phyloP scores from a whole-genome alignment of 495 filamentous ascomycete genomes.

The Penicillium pulvis region DNA sequence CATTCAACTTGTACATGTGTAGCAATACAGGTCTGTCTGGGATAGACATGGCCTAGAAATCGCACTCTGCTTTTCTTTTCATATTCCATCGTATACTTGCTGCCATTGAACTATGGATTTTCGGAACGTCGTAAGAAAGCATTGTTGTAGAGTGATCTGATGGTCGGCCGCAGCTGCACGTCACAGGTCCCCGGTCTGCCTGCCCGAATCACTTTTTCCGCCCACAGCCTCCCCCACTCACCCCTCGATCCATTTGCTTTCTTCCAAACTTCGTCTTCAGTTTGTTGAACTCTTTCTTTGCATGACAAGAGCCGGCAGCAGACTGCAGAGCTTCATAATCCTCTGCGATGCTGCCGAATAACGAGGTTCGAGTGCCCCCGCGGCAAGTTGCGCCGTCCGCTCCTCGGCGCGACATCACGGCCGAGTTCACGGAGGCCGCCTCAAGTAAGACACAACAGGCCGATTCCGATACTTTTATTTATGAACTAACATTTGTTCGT shows the following conservation, averaged over 20 bases:
- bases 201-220: conserved; percentile 32
- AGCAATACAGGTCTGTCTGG: conserved; percentile 41
- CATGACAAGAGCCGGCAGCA: conserved; percentile 31
- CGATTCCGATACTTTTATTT: not conserved
- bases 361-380: conserved; percentile 38
- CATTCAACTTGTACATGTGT: conserved; percentile 46
- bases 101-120: conserved; percentile 3
- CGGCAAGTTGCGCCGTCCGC: conserved; percentile 47
- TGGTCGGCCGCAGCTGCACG: conserved; percentile 24
- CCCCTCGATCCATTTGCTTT: conserved; percentile 20
- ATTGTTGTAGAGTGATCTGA: not conserved
- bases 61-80: conserved; percentile 20
- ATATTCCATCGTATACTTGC: conserved; percentile 3
- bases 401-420: conserved; percentile 73
- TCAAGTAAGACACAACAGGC: conserved; percentile 53
- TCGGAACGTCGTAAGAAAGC: conserved; percentile 4
- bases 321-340: conserved; percentile 30
- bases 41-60: conserved; percentile 33
- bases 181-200: conserved; percentile 22
- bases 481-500: conserved; percentile 16
- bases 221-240: conserved; percentile 21
- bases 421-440: conserved; percentile 69
- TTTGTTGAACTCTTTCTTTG: not conserved
- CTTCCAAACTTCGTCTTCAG: conserved; percentile 9
- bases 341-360: conserved; percentile 43